phyloP scores from a whole-genome alignment of 805 yeast species.

The Candida incommunis region DNA sequence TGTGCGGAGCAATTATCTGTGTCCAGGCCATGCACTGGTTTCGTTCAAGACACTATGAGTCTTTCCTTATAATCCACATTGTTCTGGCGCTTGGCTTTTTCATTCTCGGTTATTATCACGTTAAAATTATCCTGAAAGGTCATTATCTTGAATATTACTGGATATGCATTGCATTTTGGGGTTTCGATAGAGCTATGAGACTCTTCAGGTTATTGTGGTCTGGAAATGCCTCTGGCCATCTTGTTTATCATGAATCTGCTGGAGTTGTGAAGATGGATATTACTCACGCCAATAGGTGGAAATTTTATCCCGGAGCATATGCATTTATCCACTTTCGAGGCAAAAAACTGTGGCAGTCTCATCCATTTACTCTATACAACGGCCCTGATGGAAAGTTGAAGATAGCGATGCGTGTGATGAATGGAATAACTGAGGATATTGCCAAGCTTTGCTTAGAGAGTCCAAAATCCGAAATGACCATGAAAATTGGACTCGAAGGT shows the following conservation, averaged over 20 bases:
- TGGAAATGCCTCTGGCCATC: constrained; percentile 27
- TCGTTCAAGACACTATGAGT: constrained; percentile 41
- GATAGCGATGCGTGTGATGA: constrained; percentile 21
- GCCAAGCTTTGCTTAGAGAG: constrained; percentile 19
- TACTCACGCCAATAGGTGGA: constrained; percentile 29
- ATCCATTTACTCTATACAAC: constrained; percentile 41
- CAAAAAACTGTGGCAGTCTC: constrained; percentile 48
- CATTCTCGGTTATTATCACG: constrained; percentile 43
- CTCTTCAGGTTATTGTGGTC: constrained; percentile 37
- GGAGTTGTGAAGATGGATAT: constrained; percentile 11
- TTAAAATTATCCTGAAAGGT: constrained; percentile 19
- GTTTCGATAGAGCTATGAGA: constrained; percentile 47
- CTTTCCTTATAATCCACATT: constrained; percentile 43
- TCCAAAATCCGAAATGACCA: constrained; percentile 16
- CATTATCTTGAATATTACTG: constrained; percentile 37
- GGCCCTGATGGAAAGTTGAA: constrained; percentile 7
- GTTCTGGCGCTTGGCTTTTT: constrained; percentile 38
- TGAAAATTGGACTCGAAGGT: constrained; percentile 38
- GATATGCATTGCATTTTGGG: constrained; percentile 54
- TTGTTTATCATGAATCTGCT: constrained; percentile 9
- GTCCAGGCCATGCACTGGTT: constrained; percentile 36
- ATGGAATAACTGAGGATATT: constrained; percentile 42
- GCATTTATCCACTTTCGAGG: constrained; percentile 32
- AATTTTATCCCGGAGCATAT: constrained; percentile 41
- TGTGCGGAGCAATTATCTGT: constrained; percentile 21